These are phyloP conservation scores for Aspergillus fructus DNA, from an alignment of 2,329 filamentous ascomycete genomes.

Conservation along the genomic window DNA sequence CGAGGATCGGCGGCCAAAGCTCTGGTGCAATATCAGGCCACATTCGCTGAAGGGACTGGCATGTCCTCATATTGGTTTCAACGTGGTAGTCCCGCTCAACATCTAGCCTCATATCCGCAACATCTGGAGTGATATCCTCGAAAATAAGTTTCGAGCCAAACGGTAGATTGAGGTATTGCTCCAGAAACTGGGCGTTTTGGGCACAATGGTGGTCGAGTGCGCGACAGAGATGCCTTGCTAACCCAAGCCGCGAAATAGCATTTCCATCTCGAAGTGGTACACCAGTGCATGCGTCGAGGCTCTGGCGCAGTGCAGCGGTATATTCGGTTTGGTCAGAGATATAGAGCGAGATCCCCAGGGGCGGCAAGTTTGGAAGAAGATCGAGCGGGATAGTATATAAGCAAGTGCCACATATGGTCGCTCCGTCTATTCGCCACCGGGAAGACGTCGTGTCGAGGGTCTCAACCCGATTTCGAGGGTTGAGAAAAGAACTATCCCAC, in stretches of 20 bases:
- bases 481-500: slow-evolving; percentile 6
- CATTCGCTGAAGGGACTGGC: background rate
- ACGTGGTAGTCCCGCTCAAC: slow-evolving; percentile 3
- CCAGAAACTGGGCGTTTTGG: background rate
- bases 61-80: slow-evolving; percentile 5
- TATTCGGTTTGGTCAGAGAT: slow-evolving; percentile 6
- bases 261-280: slow-evolving; percentile 6
- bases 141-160: slow-evolving; percentile 8
- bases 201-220: slow-evolving; percentile 7
- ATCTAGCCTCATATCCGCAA: slow-evolving; percentile 1
- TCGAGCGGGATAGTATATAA: slow-evolving; percentile 7
- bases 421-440: slow-evolving; percentile 9
- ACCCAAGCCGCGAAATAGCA: slow-evolving; percentile 4
- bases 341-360: slow-evolving; percentile 6
- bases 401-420: slow-evolving; percentile 9
- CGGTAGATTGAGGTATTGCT: slow-evolving; percentile 4
- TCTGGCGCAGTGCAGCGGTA: background rate
- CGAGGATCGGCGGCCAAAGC: slow-evolving; percentile 2
- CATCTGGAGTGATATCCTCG: slow-evolving; percentile 2
- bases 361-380: slow-evolving; percentile 3
- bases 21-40: slow-evolving; percentile 4
- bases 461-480: slow-evolving; percentile 7
- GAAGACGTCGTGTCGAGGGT: slow-evolving; percentile 4
- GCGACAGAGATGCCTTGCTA: slow-evolving; percentile 9
- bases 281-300: slow-evolving; percentile 4